Conservation (phyloP, 176 grass and related monocot species). For the Poa pratensis region DNA sequence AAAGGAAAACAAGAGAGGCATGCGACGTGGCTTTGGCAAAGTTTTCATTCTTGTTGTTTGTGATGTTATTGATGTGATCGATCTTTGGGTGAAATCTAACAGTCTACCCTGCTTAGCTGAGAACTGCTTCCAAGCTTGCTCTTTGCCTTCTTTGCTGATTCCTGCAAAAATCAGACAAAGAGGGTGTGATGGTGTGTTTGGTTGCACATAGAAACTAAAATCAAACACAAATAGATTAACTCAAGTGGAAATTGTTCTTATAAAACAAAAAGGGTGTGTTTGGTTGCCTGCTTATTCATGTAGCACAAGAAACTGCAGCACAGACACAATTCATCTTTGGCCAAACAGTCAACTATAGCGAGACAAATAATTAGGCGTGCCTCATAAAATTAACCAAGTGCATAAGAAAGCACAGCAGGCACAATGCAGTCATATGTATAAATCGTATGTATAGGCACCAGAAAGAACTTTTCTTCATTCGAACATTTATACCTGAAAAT, state of each 20-base stretch:
- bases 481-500: neutral
- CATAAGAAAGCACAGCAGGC: neutral
- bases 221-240: neutral
- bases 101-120: neutral
- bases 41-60: neutral
- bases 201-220: neutral
- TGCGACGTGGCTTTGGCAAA: no score
- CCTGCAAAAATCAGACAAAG: neutral
- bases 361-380: neutral
- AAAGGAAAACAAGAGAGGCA: no score
- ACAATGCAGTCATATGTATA: neutral
- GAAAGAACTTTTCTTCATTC: no score
- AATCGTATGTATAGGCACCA: neutral
- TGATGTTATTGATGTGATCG: neutral
- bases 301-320: neutral
- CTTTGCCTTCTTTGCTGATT: neutral
- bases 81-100: neutral
- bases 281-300: neutral
- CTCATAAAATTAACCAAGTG: neutral
- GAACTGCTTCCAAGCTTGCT: neutral
- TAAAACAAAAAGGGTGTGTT: neutral
- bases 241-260: neutral
- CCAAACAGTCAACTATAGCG: neutral
- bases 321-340: neutral
- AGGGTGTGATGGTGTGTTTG: no score